Base-by-base conservation (phyloP, 164 flowering plant species). In the Protea cynaroides region DNA sequence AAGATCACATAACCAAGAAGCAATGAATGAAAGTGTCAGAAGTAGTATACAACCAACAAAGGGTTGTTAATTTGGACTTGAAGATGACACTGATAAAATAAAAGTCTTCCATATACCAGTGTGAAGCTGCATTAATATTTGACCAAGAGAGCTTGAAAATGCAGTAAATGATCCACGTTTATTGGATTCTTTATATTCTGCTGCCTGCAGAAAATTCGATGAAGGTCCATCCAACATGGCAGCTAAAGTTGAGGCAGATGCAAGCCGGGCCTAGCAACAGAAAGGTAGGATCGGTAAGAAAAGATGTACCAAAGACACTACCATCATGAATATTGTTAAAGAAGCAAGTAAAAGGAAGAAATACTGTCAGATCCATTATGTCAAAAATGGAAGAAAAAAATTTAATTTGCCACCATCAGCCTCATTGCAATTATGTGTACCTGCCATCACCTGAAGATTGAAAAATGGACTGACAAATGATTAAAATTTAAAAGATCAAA, bases 71-170 rank as follows among this genome's bases (percentile, higher is more conserved):
- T 25, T 50, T 49, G 29, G 61, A 62, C 34, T 15, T 12, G 9
- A 62, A 29, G 34, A 29, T 29, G 5, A 29, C 34, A 29, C 5
- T 5, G 5, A 51, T 59, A 34, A 36, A 60, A 50, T 50, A 66
- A 29, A 18, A 61, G 21, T 56, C 43, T 68, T 53, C 50, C 54
- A 23, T 43, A 13, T 75, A 88, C 98, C 98, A 54, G 81, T 74
- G 77, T 94, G 96, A 68, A 94, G 92, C 67, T 94, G 95, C 95
- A 91, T 78, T 40, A 94, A 75, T 52, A 88, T 89, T 74, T 86
- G 87, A 62, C 99, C 99, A 69, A 89, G 85, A 24, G 96, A 83
- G 72, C 76, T 85, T 34, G 97, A 89, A 75, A 89, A 89, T 65
- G 97, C 71, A 12, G 84, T 86, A 74, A 83, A 94, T 67, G 97